A percentile compares a stretch with the other conserved stretches of the same genome.
phyloP scores from a whole-genome alignment of 176 grass and related monocot genomes.

The Eleusine coracana region DNA sequence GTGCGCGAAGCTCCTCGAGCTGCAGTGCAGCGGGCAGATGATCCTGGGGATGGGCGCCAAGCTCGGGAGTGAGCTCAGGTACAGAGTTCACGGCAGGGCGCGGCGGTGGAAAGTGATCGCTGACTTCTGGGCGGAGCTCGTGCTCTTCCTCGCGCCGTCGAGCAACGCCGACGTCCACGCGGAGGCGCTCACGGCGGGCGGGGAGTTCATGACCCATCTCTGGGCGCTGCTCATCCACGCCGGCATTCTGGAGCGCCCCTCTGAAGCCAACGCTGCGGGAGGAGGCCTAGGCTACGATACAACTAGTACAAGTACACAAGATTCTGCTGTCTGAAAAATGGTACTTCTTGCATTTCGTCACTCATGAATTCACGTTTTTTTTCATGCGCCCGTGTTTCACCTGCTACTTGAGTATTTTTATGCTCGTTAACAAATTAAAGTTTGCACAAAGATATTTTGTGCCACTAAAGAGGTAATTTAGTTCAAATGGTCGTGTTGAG shows the following conservation, averaged over 20 bases:
- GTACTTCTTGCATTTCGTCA: neutral
- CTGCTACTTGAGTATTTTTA: neutral
- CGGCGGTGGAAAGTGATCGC: constrained; percentile 28
- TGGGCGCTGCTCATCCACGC: constrained; percentile 38
- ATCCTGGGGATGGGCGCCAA: constrained; percentile 15
- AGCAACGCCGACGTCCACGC: constrained; percentile 15
- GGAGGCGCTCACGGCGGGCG: neutral
- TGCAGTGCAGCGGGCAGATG: neutral
- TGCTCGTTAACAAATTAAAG: neutral
- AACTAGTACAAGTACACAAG: neutral
- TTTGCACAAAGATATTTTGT: neutral
- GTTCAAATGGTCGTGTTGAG: neutral
- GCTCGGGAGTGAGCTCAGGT: constrained; percentile 24
- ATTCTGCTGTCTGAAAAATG: neutral
- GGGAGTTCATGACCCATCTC: constrained; percentile 40
- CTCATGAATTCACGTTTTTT: neutral
- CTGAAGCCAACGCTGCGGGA: neutral
- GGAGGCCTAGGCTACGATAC: neutral
- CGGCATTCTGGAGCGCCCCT: constrained; percentile 24
- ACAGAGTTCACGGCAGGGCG: neutral
- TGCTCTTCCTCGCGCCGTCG: constrained; percentile 20
- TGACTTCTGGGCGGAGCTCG: constrained; percentile 23
- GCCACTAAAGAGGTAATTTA: neutral
- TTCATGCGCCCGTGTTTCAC: neutral
- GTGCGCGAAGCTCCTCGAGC: constrained; percentile 3